Conservation (phyloP, 805 yeast genomes). For the Kluyveromyces lactis region DNA sequence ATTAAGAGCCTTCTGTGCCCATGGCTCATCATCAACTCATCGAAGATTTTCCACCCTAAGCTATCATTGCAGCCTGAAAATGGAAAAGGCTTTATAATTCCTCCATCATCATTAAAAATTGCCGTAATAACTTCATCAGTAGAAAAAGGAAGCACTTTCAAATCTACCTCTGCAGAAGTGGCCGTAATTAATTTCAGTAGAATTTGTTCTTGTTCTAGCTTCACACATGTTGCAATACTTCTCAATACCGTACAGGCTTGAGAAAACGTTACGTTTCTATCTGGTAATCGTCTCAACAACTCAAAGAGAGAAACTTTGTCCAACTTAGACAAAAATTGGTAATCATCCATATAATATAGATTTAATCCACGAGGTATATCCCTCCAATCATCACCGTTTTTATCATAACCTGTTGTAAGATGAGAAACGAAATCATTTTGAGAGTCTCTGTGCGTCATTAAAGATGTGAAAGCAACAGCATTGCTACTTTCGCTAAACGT, state of each 20-base stretch:
- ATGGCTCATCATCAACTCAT: slow-evolving; percentile 62
- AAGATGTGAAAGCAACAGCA: no score
- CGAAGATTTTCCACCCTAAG: slow-evolving; percentile 48
- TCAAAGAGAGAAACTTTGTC: slow-evolving; percentile 11
- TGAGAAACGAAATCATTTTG: slow-evolving; percentile 18
- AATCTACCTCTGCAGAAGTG: slow-evolving; percentile 6
- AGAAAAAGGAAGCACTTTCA: slow-evolving; percentile 24
- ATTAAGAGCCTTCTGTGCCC: slow-evolving; percentile 57
- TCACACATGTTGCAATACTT: slow-evolving; percentile 48
- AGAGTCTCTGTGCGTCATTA: no score
- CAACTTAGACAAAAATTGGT: slow-evolving; percentile 14
- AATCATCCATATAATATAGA: slow-evolving; percentile 25
- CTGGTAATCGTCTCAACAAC: slow-evolving; percentile 11
- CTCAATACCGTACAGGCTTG: slow-evolving; percentile 9
- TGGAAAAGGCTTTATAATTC: background rate
- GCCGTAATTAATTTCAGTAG: slow-evolving; percentile 13
- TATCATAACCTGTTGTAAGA: slow-evolving; percentile 42
- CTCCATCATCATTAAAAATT: slow-evolving; percentile 29
- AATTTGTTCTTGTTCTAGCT: slow-evolving; percentile 32
- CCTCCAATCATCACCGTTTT: slow-evolving; percentile 61
- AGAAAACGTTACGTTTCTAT: slow-evolving; percentile 10
- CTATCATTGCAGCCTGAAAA: slow-evolving; percentile 37
- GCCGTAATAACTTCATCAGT: slow-evolving; percentile 45
- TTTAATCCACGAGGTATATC: slow-evolving; percentile 60
- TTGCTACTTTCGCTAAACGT: no score